Percentiles rank a stretch among this genome's conserved stretches.
These are phyloP conservation scores for Didymella lethalis DNA, from an alignment of 2,329 filamentous ascomycete species.

Conservation along the genomic window DNA sequence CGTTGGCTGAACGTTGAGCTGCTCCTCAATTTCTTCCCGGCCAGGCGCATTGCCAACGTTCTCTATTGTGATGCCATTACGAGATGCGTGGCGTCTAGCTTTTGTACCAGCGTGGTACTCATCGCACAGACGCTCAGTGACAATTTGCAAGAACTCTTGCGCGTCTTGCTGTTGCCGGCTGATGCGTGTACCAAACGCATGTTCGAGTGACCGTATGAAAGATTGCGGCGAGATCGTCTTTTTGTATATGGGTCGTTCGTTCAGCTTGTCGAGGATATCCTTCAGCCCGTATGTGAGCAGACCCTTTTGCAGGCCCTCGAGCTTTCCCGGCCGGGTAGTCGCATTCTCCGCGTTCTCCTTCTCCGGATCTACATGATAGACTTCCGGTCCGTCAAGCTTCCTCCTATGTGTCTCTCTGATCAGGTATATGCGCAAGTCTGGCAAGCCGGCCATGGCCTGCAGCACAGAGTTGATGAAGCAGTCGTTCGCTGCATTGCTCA, in stretches of 20 bases:
- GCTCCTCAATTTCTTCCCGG: conserved; percentile 36
- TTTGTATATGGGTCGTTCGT: conserved; percentile 90
- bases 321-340: conserved; percentile 56
- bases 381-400: conserved; percentile 75
- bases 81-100: conserved; percentile 68
- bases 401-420: conserved; percentile 90
- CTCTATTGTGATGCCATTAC: conserved; percentile 29
- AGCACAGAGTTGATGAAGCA: conserved; percentile 89
- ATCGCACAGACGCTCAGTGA: conserved; percentile 89
- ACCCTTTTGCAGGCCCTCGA: conserved; percentile 74
- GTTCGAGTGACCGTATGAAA: conserved; percentile 84
- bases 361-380: conserved; percentile 72
- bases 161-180: conserved; percentile 96
- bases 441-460: conserved; percentile 88
- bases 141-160: conserved; percentile 94
- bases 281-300: conserved; percentile 88
- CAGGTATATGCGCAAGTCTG: conserved; percentile 87
- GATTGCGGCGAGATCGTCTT: conserved; percentile 90
- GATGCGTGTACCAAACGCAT: conserved; percentile 87
- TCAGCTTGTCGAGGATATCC: conserved; percentile 88
- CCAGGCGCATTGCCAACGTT: conserved; percentile 31
- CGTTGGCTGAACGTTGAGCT: conserved; percentile 34
- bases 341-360: conserved; percentile 53
- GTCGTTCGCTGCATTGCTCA: conserved; percentile 87
- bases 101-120: conserved; percentile 88